Base-by-base conservation (phyloP, 371 early-diverging fungal genomes). In the Lichtheimia hyalospora region DNA sequence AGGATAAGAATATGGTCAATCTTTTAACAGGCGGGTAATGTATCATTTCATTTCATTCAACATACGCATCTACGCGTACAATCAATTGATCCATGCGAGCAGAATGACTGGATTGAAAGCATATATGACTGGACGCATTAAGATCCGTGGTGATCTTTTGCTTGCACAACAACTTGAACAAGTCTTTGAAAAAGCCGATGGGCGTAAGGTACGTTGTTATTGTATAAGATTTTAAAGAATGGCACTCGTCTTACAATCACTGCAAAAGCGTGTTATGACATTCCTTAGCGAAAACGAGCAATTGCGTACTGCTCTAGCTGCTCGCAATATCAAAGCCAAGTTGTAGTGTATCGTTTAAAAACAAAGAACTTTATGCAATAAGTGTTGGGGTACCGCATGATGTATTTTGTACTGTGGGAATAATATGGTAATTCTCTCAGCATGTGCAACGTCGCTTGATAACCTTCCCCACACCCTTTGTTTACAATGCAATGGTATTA, bases 21-120 rank as follows among this genome's bases (percentile, higher is more conserved):
- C 74, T 74, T 51, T 70, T 77, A 23, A 77, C 74, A 18, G 74
- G 77, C 54, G 77, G 74, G 75, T 75, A 70, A 27, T 27, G 16
- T 57, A 25, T n/a, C n/a, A n/a, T n/a, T n/a, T n/a, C n/a, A n/a
- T 34, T 8, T 34, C 34, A 14, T 3, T 4, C 10, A 7, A 42
- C 43, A 41, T 4, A 42, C 12, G 10, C 43, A 20, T 43, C 4
- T 8, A 51, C 8, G 10, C 34, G 10, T 8, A 34, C 34, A 34
- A 8, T 8, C 1, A 0, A 34, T 8, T 34, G 8, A 34, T 10
- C 6, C 2, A 34, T 34, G 8, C 2, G 34, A 34, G 10, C n/a
- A 77, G 77, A 14, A 64, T 78, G 66, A 74, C 73, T 15, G 79
- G 79, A 20, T 66, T 78, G 34, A 75, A 70, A n/a, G 80, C 74